A percentile compares a stretch with the other conserved stretches of the same genome.
Conservation (phyloP, 139 green algal species). For the Coccomyxa sp. region DNA sequence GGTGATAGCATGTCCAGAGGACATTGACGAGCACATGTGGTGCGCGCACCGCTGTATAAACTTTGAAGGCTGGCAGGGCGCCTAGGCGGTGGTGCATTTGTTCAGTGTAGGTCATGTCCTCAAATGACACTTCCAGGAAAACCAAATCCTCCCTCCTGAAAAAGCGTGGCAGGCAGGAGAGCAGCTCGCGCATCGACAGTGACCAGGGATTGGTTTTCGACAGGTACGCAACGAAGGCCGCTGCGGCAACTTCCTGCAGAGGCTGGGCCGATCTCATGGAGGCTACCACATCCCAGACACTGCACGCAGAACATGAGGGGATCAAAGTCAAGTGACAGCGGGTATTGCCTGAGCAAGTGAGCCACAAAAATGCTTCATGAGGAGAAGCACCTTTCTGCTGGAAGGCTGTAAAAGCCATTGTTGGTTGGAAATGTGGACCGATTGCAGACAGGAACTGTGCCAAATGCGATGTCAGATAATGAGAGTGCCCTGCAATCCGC, state of each 20-base stretch:
- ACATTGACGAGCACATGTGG: no score
- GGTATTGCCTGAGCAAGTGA: not conserved
- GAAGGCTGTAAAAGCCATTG: not conserved
- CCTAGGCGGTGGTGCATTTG: not conserved
- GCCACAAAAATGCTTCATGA: not conserved
- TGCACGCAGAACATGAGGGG: not conserved
- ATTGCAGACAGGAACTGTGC: not conserved
- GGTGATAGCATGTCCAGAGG: no score
- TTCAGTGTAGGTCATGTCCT: not conserved
- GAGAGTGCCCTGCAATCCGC: no score
- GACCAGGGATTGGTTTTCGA: not conserved
- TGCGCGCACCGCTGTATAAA: no score
- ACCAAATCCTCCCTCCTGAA: not conserved
- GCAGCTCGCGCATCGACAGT: not conserved
- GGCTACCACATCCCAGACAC: not conserved
- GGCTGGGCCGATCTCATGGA: not conserved
- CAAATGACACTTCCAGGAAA: not conserved
- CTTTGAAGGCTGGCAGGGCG: not conserved
- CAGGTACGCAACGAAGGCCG: not conserved
- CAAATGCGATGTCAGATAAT: not conserved
- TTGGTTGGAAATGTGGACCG: not conserved
- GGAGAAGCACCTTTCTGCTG: not conserved
- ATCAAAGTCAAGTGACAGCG: not conserved
- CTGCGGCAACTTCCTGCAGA: not conserved
- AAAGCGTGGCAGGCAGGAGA: not conserved